Evolutionary conservation across 164 flowering plant species (phyloP), one percentile per base, ranked within the genome.

Genomic region (Vitis rupestris): DNA sequence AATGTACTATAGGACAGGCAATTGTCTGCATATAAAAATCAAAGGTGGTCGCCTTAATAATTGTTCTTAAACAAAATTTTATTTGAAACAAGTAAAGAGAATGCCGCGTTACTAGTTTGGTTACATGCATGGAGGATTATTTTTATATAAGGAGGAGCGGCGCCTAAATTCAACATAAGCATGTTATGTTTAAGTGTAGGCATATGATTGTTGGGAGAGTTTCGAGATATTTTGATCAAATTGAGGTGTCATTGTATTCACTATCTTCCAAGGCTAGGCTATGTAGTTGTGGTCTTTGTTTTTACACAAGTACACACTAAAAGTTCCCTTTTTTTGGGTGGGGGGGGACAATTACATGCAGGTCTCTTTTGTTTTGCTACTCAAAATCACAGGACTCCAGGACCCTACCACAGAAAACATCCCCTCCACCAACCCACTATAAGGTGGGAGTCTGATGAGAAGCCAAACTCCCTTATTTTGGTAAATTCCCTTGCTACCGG

Each of bases 1-100:
- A 74, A 58, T 68, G 68, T 23, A 69, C 76, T 57, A 69, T 13
- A 19, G 58, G 64, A 58, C 76, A 63, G 64, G 47, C 13, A 54
- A 19, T 59, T 60, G 8, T 16, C 16, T 65, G 2, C 29, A 2
- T 19, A 52, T 52, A 29, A 51, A 19, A 66, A 54, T 30, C 23
- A 11, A 54, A 9, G 10, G 12, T 6, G 31, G 31, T 8, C 30
- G 0, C 13, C 27, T 53, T 51, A 51, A 9, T 51, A 5, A 51
- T 51, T 23, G 27, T 23, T 23, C 27, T 23, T 23, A 23, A 23
- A 23, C 27, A 23, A 23, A 23, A 23, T 23, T 23, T 63, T 50
- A 50, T 11, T 64, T 17, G 17, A n/a, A 31, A 51, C 4, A 31
- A 52, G n/a, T 29, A 49, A 37, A 23, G 65, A 69, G 65, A 69